phyloP scores from a whole-genome alignment of 2,329 filamentous ascomycete genomes.

The Xylariaceae sp. region DNA sequence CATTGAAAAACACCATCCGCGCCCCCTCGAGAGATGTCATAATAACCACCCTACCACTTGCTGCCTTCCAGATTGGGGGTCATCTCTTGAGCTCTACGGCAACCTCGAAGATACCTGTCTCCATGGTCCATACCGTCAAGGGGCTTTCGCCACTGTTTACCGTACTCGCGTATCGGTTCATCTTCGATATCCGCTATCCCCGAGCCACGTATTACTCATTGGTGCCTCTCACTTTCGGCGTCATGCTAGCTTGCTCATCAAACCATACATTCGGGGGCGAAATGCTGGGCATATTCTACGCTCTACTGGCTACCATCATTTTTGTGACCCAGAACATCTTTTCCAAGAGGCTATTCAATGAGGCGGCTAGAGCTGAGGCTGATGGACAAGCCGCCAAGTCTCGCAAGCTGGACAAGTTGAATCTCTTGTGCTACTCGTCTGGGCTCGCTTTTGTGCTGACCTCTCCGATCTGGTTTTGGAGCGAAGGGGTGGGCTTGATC shows the following conservation, averaged over 20 bases:
- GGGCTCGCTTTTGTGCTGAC: constrained; percentile 86
- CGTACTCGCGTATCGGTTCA: constrained; percentile 81
- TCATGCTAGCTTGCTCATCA: constrained; percentile 91
- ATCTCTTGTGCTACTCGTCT: constrained; percentile 94
- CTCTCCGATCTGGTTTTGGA: constrained; percentile 85
- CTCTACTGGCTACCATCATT: constrained; percentile 81
- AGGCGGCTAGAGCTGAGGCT: constrained; percentile 75
- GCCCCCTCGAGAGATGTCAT: constrained; percentile 75
- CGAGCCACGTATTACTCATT: constrained; percentile 80
- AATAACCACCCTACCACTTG: constrained; percentile 79
- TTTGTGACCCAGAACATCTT: constrained; percentile 99
- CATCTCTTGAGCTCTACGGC: constrained; percentile 92
- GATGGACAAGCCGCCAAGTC: constrained; percentile 56
- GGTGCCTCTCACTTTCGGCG: constrained; percentile 86
- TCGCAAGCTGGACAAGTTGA: constrained; percentile 90
- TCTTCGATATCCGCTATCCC: constrained; percentile 86
- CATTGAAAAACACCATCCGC: constrained; percentile 76
- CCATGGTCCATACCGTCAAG: constrained; percentile 96
- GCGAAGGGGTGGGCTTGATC: constrained; percentile 72
- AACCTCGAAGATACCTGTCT: constrained; percentile 90
- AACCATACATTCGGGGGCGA: constrained; percentile 72
- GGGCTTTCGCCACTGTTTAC: constrained; percentile 93
- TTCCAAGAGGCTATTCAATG: constrained; percentile 95
- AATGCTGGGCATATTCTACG: constrained; percentile 81
- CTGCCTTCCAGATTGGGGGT: constrained; percentile 85